phyloP scores from a whole-genome alignment of 331 rosid genomes.

The Stylosanthes scabra region DNA sequence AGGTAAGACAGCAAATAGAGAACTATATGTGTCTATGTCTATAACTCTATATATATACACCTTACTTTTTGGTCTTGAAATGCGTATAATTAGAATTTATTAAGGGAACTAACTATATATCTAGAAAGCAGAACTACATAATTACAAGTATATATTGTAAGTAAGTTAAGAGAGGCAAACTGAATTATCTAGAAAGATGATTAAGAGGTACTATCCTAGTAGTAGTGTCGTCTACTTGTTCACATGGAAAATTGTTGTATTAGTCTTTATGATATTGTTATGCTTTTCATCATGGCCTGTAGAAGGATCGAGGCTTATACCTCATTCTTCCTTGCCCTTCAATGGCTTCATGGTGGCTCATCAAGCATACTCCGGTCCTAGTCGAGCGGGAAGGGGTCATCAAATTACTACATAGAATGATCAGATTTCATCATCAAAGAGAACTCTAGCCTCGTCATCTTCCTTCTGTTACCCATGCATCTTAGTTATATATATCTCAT shows the following conservation, averaged over 20 bases:
- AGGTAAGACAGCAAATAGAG: conserved; percentile 1
- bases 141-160: not conserved
- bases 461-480: conserved; percentile 2
- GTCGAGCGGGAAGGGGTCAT: conserved; percentile 64
- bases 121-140: not conserved
- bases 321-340: conserved; percentile 11
- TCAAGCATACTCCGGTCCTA: conserved; percentile 72
- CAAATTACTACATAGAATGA: conserved; percentile 20
- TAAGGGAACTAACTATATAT: not conserved
- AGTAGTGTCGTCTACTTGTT: conserved; percentile 6
- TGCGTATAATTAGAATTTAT: no score
- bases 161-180: not conserved
- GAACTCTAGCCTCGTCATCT: no score
- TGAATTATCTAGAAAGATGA: not conserved
- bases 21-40: no score
- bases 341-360: conserved; percentile 38
- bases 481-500: not conserved
- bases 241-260: not conserved
- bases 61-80: no score
- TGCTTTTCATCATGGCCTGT: conserved; percentile 39
- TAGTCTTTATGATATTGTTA: conserved; percentile 37
- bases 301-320: conserved; percentile 50
- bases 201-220: conserved; percentile 32
- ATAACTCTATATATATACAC: no score
- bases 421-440: not conserved